A percentile compares a stretch with the other conserved stretches of the same genome.
Conservation (phyloP, 2,329 filamentous ascomycete species). For the Truncatella angustata region DNA sequence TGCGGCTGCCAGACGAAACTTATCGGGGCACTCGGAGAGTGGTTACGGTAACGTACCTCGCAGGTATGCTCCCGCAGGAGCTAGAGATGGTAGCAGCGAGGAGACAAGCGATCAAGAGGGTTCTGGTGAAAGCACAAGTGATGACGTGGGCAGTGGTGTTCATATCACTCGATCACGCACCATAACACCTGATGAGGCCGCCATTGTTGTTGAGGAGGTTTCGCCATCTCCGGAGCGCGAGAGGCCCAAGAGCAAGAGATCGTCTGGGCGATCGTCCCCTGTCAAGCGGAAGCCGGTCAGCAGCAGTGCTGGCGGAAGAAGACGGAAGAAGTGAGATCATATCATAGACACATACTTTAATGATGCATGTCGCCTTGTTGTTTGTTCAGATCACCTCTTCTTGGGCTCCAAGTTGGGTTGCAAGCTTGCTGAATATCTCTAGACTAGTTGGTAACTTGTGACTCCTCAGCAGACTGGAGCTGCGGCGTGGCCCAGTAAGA, state of each 20-base stretch:
- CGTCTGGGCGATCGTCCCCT: constrained; percentile 24
- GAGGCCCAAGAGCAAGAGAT: constrained; percentile 36
- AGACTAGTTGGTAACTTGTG: too few relatives aligned
- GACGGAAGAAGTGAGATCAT: constrained; percentile 29
- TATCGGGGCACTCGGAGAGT: constrained; percentile 32
- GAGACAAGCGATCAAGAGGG: constrained; percentile 30
- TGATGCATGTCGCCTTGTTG: constrained; percentile 13
- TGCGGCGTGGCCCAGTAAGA: too few relatives aligned
- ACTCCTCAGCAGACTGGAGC: too few relatives aligned
- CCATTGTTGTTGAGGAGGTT: constrained; percentile 37
- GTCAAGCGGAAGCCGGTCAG: constrained; percentile 37
- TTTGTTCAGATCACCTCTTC: not conserved
- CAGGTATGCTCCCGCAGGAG: constrained; percentile 25
- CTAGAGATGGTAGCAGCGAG: constrained; percentile 34
- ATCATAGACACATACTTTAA: constrained; percentile 16
- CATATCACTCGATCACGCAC: constrained; percentile 22
- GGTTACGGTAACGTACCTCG: constrained; percentile 14
- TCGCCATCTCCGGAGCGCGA: constrained; percentile 22
- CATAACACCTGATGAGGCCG: constrained; percentile 35
- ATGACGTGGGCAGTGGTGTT: constrained; percentile 19
- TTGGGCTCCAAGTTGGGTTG: not conserved
- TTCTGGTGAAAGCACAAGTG: constrained; percentile 28
- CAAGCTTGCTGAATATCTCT: too few relatives aligned
- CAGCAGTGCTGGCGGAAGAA: constrained; percentile 17
- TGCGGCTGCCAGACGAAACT: constrained; percentile 35